These are phyloP conservation scores for Magnusiomyces paraingens DNA, from an alignment of 1,139 yeast genomes.

Conservation along the genomic window DNA sequence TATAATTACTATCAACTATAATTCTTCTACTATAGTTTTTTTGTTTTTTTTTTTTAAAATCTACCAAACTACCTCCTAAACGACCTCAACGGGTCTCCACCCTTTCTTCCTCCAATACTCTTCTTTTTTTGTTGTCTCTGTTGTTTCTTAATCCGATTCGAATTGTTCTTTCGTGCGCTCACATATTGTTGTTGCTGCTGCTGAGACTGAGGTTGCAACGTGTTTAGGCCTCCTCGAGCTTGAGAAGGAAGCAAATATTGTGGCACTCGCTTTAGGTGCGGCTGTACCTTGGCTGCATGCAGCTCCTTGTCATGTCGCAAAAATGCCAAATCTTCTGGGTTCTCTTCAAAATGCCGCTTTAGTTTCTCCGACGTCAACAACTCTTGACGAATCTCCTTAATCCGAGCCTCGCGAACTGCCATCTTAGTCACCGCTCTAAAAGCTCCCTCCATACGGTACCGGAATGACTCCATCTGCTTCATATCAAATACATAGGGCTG, in stretches of 20 bases:
- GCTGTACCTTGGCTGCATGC: slow-evolving; percentile 76
- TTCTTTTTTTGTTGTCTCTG: slow-evolving; percentile 37
- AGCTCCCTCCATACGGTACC: slow-evolving; percentile 96
- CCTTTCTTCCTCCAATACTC: slow-evolving; percentile 28
- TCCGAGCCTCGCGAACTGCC: slow-evolving; percentile 88
- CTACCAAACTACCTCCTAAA: slow-evolving; percentile 34
- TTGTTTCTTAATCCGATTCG: slow-evolving; percentile 38
- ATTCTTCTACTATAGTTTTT: too few species aligned
- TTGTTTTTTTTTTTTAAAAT: neutral
- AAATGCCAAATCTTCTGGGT: slow-evolving; percentile 88
- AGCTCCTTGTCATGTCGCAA: slow-evolving; percentile 88
- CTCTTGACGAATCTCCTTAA: slow-evolving; percentile 83
- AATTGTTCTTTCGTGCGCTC: slow-evolving; percentile 60
- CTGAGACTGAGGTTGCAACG: slow-evolving; percentile 28
- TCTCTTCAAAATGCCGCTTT: slow-evolving; percentile 93
- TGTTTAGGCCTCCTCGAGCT: slow-evolving; percentile 44
- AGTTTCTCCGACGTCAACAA: slow-evolving; percentile 82
- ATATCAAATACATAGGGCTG: slow-evolving; percentile 85
- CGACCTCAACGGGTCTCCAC: slow-evolving; percentile 68
- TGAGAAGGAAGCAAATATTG: slow-evolving; percentile 79
- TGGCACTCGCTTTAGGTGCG: slow-evolving; percentile 87
- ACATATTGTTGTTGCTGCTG: slow-evolving; percentile 65
- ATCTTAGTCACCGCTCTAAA: slow-evolving; percentile 89
- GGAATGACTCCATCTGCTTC: slow-evolving; percentile 89
- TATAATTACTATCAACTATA: too few species aligned